Base-by-base conservation (phyloP, 495 filamentous ascomycete species). In the Podospora comata region DNA sequence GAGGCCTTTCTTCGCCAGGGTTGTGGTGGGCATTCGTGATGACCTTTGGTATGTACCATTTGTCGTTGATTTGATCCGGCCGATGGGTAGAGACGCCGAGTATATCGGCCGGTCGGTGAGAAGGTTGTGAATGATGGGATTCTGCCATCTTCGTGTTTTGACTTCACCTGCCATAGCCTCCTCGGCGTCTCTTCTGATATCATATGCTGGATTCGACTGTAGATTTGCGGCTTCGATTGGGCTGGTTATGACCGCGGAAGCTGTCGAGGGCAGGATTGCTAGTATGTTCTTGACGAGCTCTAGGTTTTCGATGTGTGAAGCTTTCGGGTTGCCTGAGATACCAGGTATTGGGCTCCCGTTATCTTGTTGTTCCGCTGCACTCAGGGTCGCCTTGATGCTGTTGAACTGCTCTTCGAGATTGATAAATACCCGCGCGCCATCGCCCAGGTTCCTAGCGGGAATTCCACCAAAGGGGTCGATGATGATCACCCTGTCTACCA, bases 61-160 rank as follows among this genome's bases (percentile, higher is more conserved):
- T 2, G 28, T 72, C 59, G 13, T 73, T 44, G 78, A 78, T 20
- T 82, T 81, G 32, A 83, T 77, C 23, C 89, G 85, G 60, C 86
- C 85, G 4, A 87, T 79, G 0, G 95, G 95, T 1, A 99, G 83
- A 0, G 95, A 99, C 1, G 95, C 93, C 11, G 94, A 97, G 68
- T 92, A 89, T 23, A 92, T 82, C 1, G 95, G 95, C 75, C 97
- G 94, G 78, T 99, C 94, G 18, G 95, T 99, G 19, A 99, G 85
- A 7, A 98, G 89, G 72, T 96, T 98, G 78, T 98, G 95, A 65
- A 99, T 97, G 13, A 99, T 84, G 1, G 94, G 93, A 74, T 99
- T 98, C 70, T 91, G 88, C 75, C 89, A 89, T 62, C 87, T 84
- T 68, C 92, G 85, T 0, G 92, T 93, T 59, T 87, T 86, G 1